Base-by-base conservation (phyloP, 2,329 filamentous ascomycete species). In the Teratosphaeria gauchensis region DNA sequence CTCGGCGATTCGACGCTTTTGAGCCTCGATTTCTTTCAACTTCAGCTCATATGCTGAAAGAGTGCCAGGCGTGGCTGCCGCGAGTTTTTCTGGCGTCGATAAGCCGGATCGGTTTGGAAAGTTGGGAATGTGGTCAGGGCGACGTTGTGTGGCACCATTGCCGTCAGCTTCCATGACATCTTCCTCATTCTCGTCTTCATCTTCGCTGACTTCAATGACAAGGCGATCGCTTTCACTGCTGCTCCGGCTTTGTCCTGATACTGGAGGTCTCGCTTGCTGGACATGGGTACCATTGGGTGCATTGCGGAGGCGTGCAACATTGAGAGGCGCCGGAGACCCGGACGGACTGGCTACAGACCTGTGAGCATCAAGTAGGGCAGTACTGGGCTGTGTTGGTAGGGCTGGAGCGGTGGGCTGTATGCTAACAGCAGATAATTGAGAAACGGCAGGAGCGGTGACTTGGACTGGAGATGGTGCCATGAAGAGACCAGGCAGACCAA, bases 121-220 rank as follows among this genome's bases (percentile, higher is more conserved):
- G n/a, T 56, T 31, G 42, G 42, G 42, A 21, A 48, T 8, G n/a
- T 48, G 42, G 51, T 31, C 24, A n/a, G 24, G 31, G 12, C 51
- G 51, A 12, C 7, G 21, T 9, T 53, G 12, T 53, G 42, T 48
- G n/a, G 42, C 42, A 48, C 21, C 24, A 53, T 31, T 14, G 14
- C 31, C 24, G 19, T 53, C 24, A 7, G 30, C 9, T n/a, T 53
- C 51, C 24, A 53, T 53, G 52, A 19, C 52, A 12, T 53, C 42
- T 48, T 48, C n/a, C 16, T 48, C 42, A 9, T 63, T 63, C 9
- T 66, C 66, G 19, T 69, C 77, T 59, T 87, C 84, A 63, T 86
- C 84, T 31, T 95, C 92, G 69, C 90, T 95, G 46, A 95, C 86
- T 63, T 95, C 84, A 64, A 96, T 95, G 46, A 96, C 82, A 56